Conservation (phyloP, 169 alveolate genomes). For the Gregarina niphandrodes region DNA sequence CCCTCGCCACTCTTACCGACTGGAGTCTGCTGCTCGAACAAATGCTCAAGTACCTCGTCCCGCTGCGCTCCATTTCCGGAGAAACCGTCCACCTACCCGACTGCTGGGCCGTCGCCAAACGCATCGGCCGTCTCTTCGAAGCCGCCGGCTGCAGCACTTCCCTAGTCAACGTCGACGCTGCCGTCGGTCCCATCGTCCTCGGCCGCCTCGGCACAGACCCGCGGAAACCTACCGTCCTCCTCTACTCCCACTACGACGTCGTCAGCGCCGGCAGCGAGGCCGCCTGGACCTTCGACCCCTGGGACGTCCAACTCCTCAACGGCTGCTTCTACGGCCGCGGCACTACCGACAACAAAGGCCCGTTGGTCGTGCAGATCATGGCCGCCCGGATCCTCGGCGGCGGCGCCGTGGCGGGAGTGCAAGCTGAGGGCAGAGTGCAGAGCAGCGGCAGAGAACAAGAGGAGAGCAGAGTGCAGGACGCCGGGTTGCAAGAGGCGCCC, state of each 20-base stretch:
- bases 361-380: constrained; percentile 12
- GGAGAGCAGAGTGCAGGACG: not conserved
- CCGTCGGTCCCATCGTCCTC: constrained; percentile 9
- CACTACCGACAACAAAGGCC: constrained; percentile 23
- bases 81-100: not conserved
- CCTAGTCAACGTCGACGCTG: not conserved
- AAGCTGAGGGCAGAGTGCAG: too few species aligned
- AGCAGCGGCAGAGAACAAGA: too few species aligned
- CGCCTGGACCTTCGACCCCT: not conserved
- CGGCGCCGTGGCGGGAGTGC: too few species aligned
- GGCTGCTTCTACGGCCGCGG: constrained; percentile 23
- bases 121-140: constrained; percentile 4
- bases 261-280: constrained; percentile 7
- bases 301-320: not conserved
- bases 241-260: constrained; percentile 22
- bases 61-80: constrained; percentile 1
- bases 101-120: constrained; percentile 1
- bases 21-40: too few species aligned
- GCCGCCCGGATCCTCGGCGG: constrained; percentile 19
- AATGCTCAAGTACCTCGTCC: not conserved
- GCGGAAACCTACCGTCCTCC: constrained; percentile 16
- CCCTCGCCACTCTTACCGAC: too few species aligned
- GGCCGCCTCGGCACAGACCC: constrained; percentile 20
- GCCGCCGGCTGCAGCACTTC: constrained; percentile 1
- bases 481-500: constrained; percentile 7